Evolutionary conservation across 2,329 filamentous ascomycete genomes (phyloP), one percentile per base, ranked within the genome.

Genomic region (Alternaria sp.): DNA sequence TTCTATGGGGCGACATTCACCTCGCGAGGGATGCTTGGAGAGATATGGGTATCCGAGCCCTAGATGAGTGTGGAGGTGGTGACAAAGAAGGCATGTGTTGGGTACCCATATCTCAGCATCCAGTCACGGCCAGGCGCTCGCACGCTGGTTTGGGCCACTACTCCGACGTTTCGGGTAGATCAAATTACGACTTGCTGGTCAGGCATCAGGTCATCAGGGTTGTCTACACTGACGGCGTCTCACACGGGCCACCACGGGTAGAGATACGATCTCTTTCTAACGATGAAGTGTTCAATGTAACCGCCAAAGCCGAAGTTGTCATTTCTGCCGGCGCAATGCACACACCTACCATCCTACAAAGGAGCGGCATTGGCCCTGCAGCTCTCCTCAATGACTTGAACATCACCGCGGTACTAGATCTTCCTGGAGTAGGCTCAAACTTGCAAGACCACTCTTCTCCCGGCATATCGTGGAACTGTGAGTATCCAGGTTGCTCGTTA

Each of bases 351-450:
- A 81, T 90, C 2, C 82, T 90, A 0, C 87, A 90, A 71, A 79
- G 88, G 19, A 90, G 88, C 2, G 88, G 88, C 7, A 73, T 90
- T 4, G 88, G 87, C 15, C 79, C 81, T 45, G 73, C 80, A 0
- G 77, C 83, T 1, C 65, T 87, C 5, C 80, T 90, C 7, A 28
- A 61, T 8, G 79, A 80, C 49, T 83, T 85, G 65, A 78, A 80
- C 6, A 88, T 90, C 23, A 43, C 45, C 65, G 69, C 80, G 1
- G 76, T 85, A 0, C 63, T 88, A 15, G 82, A 89, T 65, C 84
- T 87, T 1, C 84, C 85, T 1, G 86, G 89, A 21, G 88, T 91
- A 2, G 89, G 89, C 3, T 84, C 84, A 61, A 88, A 90, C 74
- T 81, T 91, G 6, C 83, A 88, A 50, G 89, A 91, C 70, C 88